Percentiles rank a stretch among this genome's conserved stretches.
These are phyloP conservation scores for Astrothelium subdiscretum DNA, from an alignment of 495 filamentous ascomycete species.

Conservation along the genomic window DNA sequence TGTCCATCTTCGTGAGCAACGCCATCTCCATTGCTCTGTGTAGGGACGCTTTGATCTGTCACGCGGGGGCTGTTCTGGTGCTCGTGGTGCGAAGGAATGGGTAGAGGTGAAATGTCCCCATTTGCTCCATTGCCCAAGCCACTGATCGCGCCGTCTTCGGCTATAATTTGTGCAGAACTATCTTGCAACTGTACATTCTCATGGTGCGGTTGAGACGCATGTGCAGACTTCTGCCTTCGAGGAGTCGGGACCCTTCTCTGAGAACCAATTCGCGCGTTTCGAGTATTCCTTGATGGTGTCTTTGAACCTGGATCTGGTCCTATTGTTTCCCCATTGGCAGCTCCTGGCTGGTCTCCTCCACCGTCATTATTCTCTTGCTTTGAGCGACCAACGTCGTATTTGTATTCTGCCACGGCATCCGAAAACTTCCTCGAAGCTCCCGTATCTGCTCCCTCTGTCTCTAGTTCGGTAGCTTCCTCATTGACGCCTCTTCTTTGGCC, in stretches of 20 bases:
- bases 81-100: background rate
- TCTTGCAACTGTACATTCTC: background rate
- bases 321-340: no score
- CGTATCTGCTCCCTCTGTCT: background rate
- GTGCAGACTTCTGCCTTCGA: background rate
- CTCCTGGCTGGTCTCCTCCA: background rate
- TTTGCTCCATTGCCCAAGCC: background rate
- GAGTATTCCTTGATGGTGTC: background rate
- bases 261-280: background rate
- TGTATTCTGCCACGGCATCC: background rate
- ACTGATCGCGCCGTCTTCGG: background rate
- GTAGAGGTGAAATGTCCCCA: background rate
- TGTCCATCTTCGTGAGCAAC: background rate
- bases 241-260: background rate
- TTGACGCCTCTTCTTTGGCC: background rate
- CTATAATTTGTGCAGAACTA: background rate
- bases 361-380: background rate
- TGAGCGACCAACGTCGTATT: background rate
- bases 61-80: background rate
- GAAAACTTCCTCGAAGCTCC: background rate
- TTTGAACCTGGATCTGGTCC: background rate
- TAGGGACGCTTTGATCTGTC: background rate
- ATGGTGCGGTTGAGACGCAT: background rate
- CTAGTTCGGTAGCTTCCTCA: background rate
- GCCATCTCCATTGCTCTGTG: background rate